phyloP scores from a whole-genome alignment of 2,329 filamentous ascomycete genomes.

The Cercospora sojina region DNA sequence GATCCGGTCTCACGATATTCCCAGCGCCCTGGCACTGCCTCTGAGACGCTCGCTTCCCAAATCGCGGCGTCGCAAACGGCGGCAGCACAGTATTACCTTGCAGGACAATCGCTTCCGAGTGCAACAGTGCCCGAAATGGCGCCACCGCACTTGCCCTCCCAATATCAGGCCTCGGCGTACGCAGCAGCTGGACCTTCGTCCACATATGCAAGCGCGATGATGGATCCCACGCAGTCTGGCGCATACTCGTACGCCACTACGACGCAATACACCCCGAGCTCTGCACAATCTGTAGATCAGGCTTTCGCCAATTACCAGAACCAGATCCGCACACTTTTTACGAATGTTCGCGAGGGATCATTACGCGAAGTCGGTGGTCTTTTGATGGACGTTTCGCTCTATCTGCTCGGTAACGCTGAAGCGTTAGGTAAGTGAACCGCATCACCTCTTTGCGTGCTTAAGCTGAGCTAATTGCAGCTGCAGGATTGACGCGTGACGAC shows the following conservation, averaged over 20 bases:
- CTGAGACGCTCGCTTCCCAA: conserved; percentile 71
- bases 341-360: conserved; percentile 63
- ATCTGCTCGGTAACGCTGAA: conserved; percentile 64
- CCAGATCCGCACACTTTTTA: conserved; percentile 64
- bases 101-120: conserved; percentile 60
- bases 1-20: conserved; percentile 74
- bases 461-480: conserved; percentile 25
- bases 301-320: conserved; percentile 64
- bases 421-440: conserved; percentile 58
- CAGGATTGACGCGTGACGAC: conserved; percentile 84
- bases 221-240: conserved; percentile 48
- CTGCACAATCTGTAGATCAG: conserved; percentile 53
- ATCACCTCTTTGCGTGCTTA: conserved; percentile 42
- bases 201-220: conserved; percentile 54
- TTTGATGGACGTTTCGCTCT: conserved; percentile 63
- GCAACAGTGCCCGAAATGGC: conserved; percentile 58
- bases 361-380: conserved; percentile 60
- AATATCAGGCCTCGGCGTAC: conserved; percentile 60
- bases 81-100: conserved; percentile 64
- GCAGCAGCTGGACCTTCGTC: conserved; percentile 58
- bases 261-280: conserved; percentile 24
- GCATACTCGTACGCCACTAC: conserved; percentile 30
- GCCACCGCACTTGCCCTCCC: conserved; percentile 64
- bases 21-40: conserved; percentile 70
- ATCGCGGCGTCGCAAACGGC: conserved; percentile 63